phyloP scores from a whole-genome alignment of 768 basidiomycete species.

The Dictyophora rubrovolvata region DNA sequence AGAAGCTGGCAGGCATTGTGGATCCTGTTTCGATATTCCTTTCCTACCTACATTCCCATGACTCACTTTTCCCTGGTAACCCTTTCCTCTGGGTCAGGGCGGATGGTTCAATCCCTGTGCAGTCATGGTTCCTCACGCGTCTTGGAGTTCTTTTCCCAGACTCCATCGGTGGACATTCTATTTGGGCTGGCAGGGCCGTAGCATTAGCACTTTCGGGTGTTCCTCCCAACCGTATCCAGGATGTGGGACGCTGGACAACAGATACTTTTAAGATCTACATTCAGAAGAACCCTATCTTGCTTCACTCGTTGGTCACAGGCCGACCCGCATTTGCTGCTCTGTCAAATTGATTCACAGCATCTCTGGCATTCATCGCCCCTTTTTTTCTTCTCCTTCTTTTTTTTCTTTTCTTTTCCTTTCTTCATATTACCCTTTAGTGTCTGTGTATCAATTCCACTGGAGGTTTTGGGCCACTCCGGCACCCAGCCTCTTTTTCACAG shows the following conservation, averaged over 20 bases:
- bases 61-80: slow-evolving; percentile 2
- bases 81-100: slow-evolving; percentile 1
- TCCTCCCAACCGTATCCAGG: slow-evolving; percentile 3
- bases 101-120: slow-evolving; percentile 6
- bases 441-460: no score
- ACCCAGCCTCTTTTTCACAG: no score
- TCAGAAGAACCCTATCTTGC: background rate
- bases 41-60: background rate
- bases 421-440: no score
- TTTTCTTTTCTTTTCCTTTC: no score
- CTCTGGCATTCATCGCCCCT: no score
- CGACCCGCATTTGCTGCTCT: background rate
- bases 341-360: no score
- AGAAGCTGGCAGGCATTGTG: background rate
- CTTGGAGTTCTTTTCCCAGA: background rate
- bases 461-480: no score
- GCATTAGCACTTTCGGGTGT: slow-evolving; percentile 4
- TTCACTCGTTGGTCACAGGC: background rate
- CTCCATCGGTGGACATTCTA: background rate
- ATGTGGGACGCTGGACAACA: slow-evolving; percentile 3
- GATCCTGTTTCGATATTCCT: background rate
- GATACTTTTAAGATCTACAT: slow-evolving; percentile 5
- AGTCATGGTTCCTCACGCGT: background rate
- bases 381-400: no score
- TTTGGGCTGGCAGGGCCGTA: background rate